Evolutionary conservation across 1,139 yeast genomes (phyloP).

Genomic region (Groenewaldozyma sp.): DNA sequence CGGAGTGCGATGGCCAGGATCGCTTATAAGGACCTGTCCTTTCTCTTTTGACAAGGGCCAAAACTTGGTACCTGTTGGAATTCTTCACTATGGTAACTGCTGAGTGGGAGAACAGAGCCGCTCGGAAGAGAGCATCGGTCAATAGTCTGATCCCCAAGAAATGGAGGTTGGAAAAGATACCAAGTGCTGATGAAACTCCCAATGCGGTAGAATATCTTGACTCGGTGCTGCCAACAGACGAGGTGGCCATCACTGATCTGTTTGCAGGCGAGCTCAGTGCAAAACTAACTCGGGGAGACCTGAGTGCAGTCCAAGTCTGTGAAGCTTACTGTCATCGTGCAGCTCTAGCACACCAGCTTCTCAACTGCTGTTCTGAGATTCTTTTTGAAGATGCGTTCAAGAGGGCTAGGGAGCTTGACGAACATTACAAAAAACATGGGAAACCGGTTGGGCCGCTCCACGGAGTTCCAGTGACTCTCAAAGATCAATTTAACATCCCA

Average conservation of each 20-base stretch:
- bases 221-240: neutral
- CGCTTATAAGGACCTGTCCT: no score
- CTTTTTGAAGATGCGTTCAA: conserved; percentile 37
- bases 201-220: neutral
- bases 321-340: conserved; percentile 5
- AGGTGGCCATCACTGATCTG: neutral
- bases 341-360: conserved; percentile 4
- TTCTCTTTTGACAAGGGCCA: no score
- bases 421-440: conserved; percentile 42
- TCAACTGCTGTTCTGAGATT: conserved; percentile 48
- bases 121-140: neutral
- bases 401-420: conserved; percentile 48
- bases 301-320: neutral
- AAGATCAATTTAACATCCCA: conserved; percentile 29
- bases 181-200: neutral
- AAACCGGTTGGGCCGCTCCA: conserved; percentile 64
- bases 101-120: conserved; percentile 4
- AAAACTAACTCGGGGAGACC: neutral
- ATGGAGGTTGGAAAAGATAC: conserved; percentile 1
- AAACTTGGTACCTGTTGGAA: no score
- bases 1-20: no score
- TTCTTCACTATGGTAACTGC: conserved; percentile 10
- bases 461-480: conserved; percentile 69
- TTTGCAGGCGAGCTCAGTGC: neutral
- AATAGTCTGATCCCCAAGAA: conserved; percentile 1